A percentile compares a stretch with the other conserved stretches of the same genome.
Evolutionary conservation across 2,329 filamentous ascomycete species (phyloP).

Genomic region (Stachybotrys chlorohalonatus): DNA sequence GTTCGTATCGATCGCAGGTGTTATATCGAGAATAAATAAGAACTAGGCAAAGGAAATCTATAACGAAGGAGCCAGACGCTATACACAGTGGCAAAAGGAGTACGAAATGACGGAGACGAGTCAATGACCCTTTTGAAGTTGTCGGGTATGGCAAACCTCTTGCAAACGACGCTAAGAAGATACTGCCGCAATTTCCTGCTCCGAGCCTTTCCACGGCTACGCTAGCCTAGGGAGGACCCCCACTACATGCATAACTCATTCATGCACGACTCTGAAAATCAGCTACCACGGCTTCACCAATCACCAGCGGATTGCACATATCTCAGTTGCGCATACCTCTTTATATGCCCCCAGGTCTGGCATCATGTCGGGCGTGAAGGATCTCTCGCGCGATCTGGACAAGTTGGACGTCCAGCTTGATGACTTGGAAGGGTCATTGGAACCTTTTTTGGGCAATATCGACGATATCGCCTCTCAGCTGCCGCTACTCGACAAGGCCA

Average conservation of each 20-base stretch:
- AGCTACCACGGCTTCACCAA: no score
- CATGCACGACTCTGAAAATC: not conserved
- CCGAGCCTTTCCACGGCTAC: conserved; percentile 1
- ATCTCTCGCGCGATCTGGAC: conserved; percentile 60
- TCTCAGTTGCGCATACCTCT: no score
- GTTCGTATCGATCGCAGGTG: no score
- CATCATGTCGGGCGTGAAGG: conserved; percentile 32
- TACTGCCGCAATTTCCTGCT: conserved; percentile 3
- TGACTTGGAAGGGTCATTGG: conserved; percentile 62
- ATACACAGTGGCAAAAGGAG: not conserved
- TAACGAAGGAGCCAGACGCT: not conserved
- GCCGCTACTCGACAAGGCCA: conserved; percentile 89
- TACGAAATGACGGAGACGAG: not conserved
- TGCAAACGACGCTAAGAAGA: not conserved
- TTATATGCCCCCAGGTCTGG: no score
- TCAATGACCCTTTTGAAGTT: not conserved
- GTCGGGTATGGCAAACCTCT: no score
- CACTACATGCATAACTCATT: conserved; percentile 3
- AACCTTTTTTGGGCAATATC: conserved; percentile 63
- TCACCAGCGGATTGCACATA: no score
- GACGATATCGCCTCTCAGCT: conserved; percentile 65
- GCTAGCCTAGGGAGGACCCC: conserved; percentile 6
- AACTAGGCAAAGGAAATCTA: no score
- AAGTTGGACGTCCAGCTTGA: conserved; percentile 72
- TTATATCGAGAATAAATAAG: no score